These are phyloP conservation scores for Penicillium sp. DNA, from an alignment of 2,329 filamentous ascomycete species.

Conservation along the genomic window DNA sequence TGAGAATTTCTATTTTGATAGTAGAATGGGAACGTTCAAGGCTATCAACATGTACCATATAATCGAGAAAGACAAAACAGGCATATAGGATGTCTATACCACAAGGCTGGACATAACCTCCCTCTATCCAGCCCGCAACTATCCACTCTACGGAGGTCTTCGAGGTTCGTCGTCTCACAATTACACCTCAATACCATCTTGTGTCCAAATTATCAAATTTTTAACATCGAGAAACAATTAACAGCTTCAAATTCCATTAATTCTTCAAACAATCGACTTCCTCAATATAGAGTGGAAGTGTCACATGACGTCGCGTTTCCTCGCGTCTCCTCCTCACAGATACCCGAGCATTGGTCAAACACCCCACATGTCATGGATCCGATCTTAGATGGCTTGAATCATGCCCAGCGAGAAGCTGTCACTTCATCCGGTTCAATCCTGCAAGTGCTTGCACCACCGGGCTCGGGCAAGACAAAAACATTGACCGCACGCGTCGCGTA, in stretches of 20 bases:
- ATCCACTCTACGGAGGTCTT: background rate
- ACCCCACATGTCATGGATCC: slow-evolving; percentile 47
- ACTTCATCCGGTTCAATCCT: slow-evolving; percentile 60
- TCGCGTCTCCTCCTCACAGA: slow-evolving; percentile 20
- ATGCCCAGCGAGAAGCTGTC: slow-evolving; percentile 63
- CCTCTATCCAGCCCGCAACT: background rate
- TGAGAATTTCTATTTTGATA: background rate
- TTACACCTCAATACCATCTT: background rate
- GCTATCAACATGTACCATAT: background rate
- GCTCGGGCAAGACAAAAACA: slow-evolving; percentile 90
- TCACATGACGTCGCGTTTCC: slow-evolving; percentile 33
- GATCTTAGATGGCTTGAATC: slow-evolving; percentile 63
- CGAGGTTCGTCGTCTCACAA: background rate
- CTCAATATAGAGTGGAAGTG: slow-evolving; percentile 8
- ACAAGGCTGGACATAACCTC: background rate
- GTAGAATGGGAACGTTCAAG: too few relatives aligned
- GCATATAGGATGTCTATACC: background rate
- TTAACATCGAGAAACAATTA: background rate
- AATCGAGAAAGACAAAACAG: too few relatives aligned
- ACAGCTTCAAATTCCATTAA: background rate
- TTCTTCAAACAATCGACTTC: background rate
- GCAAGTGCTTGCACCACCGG: slow-evolving; percentile 63
- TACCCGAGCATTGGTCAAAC: slow-evolving; percentile 3
- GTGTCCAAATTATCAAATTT: background rate
- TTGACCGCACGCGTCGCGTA: slow-evolving; percentile 90